A percentile compares a stretch with the other conserved stretches of the same genome.
Evolutionary conservation across 306 rosid species (phyloP).

Genomic region (Arachis hypogaea): DNA sequence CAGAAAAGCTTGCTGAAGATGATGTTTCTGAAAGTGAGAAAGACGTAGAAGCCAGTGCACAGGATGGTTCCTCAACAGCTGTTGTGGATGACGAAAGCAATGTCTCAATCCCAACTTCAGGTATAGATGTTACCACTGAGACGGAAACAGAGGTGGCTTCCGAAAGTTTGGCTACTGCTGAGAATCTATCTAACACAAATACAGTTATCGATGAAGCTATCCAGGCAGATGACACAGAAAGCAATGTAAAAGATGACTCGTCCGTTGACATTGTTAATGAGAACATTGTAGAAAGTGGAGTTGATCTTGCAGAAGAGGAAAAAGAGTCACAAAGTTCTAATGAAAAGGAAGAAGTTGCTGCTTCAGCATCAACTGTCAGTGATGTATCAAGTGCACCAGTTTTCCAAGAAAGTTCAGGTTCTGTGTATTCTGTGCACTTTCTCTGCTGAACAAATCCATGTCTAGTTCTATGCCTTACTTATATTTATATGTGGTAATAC

Average conservation of each 20-base stretch:
- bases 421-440: constrained; percentile 18
- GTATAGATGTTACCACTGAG: constrained; percentile 37
- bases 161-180: constrained; percentile 49
- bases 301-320: constrained; percentile 52
- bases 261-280: constrained; percentile 48
- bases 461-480: not conserved
- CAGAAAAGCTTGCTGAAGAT: constrained; percentile 40
- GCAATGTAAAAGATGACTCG: constrained; percentile 39
- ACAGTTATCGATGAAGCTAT: constrained; percentile 44
- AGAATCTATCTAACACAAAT: constrained; percentile 35
- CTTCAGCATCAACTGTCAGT: constrained; percentile 44
- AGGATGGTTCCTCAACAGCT: constrained; percentile 46
- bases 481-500: constrained; percentile 26
- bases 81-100: constrained; percentile 38
- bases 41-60: constrained; percentile 43
- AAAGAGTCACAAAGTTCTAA: constrained; percentile 41
- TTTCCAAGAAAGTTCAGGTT: constrained; percentile 55
- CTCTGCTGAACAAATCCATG: constrained; percentile 8
- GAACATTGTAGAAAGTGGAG: constrained; percentile 46
- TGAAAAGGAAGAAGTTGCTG: constrained; percentile 45
- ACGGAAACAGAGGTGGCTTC: constrained; percentile 51
- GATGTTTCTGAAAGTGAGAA: constrained; percentile 42
- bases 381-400: constrained; percentile 46
- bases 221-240: constrained; percentile 47
- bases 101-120: constrained; percentile 41